A percentile compares a stretch with the other conserved stretches of the same genome.
Evolutionary conservation across 2,329 filamentous ascomycete species (phyloP).

Genomic region (Alternaria atra): DNA sequence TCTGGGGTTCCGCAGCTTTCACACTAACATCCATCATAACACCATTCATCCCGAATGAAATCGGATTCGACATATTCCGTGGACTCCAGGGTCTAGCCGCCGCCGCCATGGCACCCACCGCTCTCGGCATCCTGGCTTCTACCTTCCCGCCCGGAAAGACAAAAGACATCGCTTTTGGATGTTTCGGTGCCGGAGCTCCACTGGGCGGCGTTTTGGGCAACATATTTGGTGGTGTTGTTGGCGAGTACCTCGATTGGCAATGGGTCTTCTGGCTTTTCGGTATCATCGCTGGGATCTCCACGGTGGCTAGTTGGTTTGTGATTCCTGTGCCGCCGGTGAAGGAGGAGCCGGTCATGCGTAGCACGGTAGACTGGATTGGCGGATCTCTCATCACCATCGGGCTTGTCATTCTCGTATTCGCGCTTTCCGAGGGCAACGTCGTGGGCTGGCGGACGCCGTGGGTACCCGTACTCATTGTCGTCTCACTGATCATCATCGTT

Average conservation of each 20-base stretch:
- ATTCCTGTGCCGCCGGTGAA: constrained; percentile 63
- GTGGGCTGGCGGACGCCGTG: constrained; percentile 72
- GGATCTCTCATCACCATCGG: constrained; percentile 69
- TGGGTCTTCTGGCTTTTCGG: constrained; percentile 65
- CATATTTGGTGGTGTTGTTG: constrained; percentile 69
- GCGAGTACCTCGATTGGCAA: constrained; percentile 59
- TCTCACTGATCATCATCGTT: constrained; percentile 65
- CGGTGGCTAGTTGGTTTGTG: constrained; percentile 65
- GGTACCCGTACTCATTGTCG: constrained; percentile 67
- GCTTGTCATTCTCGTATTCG: constrained; percentile 70
- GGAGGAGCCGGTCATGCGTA: constrained; percentile 47
- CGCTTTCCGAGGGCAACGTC: constrained; percentile 74
- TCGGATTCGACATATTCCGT: constrained; percentile 72
- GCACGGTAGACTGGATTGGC: constrained; percentile 72
- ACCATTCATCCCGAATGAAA: constrained; percentile 72
- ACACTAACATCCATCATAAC: constrained; percentile 66
- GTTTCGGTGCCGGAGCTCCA: constrained; percentile 66
- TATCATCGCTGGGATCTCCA: constrained; percentile 66
- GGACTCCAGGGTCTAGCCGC: constrained; percentile 73
- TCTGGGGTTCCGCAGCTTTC: constrained; percentile 71
- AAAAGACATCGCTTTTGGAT: constrained; percentile 73
- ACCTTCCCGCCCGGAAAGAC: constrained; percentile 73
- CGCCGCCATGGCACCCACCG: constrained; percentile 75
- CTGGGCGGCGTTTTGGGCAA: constrained; percentile 72
- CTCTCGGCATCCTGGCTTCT: constrained; percentile 73